A percentile compares a stretch with the other conserved stretches of the same genome.
Conservation (phyloP, 331 rosid genomes). For the Ulmus americana region DNA sequence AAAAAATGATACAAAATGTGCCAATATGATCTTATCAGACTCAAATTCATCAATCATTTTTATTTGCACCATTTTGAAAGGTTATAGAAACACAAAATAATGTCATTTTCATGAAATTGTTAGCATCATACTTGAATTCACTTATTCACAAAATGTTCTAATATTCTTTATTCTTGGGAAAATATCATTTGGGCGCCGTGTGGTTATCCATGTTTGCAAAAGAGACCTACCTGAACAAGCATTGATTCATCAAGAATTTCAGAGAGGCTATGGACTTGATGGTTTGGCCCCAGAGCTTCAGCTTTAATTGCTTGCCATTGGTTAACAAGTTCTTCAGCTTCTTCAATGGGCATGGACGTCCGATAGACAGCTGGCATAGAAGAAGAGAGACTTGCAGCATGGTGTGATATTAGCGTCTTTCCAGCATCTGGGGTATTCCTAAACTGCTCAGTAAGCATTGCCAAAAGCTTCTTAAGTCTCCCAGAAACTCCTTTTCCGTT, state of each 20-base stretch:
- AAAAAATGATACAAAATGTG: background rate
- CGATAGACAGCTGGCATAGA: slow-evolving; percentile 32
- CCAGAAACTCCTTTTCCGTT: slow-evolving; percentile 39
- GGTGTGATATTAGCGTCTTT: slow-evolving; percentile 24
- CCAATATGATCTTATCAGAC: background rate
- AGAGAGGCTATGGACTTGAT: slow-evolving; percentile 53
- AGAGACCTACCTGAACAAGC: slow-evolving; percentile 75
- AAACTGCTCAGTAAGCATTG: slow-evolving; percentile 32
- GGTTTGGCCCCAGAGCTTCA: slow-evolving; percentile 86
- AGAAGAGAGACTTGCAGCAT: slow-evolving; percentile 36
- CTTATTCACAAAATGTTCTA: no score
- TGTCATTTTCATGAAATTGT: slow-evolving; percentile 1
- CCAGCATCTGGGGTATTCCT: slow-evolving; percentile 38
- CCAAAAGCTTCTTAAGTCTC: slow-evolving; percentile 45
- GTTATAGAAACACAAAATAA: slow-evolving; percentile 13
- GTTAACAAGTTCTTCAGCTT: slow-evolving; percentile 85
- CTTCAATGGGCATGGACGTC: slow-evolving; percentile 67
- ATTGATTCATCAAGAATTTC: slow-evolving; percentile 82
- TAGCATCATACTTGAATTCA: slow-evolving; percentile 5
- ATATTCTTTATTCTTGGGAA: background rate
- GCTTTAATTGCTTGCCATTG: slow-evolving; percentile 88
- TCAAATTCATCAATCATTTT: background rate
- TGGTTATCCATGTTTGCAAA: background rate
- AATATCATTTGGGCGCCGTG: slow-evolving; percentile 7
- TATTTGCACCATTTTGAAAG: slow-evolving; percentile 1